Percentiles rank a stretch among this genome's conserved stretches.
These are phyloP conservation scores for Calonectria leucothoes DNA, from an alignment of 2,329 filamentous ascomycete species.

Conservation along the genomic window DNA sequence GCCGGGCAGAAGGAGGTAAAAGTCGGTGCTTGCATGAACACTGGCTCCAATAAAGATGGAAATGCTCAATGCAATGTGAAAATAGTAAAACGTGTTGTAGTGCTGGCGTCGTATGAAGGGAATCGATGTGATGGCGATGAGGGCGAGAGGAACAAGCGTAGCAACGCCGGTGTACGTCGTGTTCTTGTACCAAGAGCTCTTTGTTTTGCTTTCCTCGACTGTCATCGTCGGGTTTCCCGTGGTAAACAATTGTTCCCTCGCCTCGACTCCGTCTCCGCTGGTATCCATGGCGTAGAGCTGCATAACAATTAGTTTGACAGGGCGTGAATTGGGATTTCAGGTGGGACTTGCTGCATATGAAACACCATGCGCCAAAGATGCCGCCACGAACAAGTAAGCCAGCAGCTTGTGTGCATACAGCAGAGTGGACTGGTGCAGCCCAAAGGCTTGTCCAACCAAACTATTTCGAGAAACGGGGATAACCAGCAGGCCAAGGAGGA, in stretches of 20 bases:
- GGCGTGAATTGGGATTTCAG: background rate
- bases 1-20: slow-evolving; percentile 17
- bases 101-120: slow-evolving; percentile 7
- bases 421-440: slow-evolving; percentile 12
- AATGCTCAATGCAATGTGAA: background rate
- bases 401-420: slow-evolving; percentile 16
- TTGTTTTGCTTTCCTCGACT: slow-evolving; percentile 10
- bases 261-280: background rate
- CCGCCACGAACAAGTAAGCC: slow-evolving; percentile 5
- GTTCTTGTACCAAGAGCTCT: slow-evolving; percentile 10
- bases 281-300: slow-evolving; percentile 10
- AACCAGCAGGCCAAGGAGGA: slow-evolving; percentile 18
- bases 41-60: slow-evolving; percentile 5
- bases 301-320: background rate
- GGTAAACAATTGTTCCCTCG: background rate
- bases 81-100: slow-evolving; percentile 23
- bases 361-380: background rate
- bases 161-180: slow-evolving; percentile 17
- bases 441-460: slow-evolving; percentile 13
- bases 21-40: slow-evolving; percentile 19
- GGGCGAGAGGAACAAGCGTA: background rate
- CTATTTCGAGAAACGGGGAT: slow-evolving; percentile 18
- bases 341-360: slow-evolving; percentile 13
- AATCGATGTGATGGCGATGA: slow-evolving; percentile 11
- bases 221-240: slow-evolving; percentile 22